phyloP scores from a whole-genome alignment of 768 basidiomycete genomes.

The Agaricus sinodeliciosus region DNA sequence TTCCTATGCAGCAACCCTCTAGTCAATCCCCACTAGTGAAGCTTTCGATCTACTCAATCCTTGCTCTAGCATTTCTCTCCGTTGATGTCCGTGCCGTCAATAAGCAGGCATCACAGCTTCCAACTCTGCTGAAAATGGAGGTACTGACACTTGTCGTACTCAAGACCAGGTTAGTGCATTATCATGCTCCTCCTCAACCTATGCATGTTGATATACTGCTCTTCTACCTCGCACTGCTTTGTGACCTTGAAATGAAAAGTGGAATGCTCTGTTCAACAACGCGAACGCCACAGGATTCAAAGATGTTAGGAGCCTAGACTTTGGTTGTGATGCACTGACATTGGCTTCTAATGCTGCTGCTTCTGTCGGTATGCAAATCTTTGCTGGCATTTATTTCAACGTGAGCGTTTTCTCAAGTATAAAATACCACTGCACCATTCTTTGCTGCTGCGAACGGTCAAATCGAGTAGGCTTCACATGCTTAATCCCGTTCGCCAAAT shows the following conservation, averaged over 20 bases:
- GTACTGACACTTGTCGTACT: constrained; percentile 26
- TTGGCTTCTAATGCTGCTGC: constrained; percentile 28
- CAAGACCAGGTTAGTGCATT: constrained; percentile 22
- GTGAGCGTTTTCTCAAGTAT: constrained; percentile 13
- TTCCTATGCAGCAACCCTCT: no score
- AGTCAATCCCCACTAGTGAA: not conserved
- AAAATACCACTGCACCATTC: not conserved
- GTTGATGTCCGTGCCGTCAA: constrained; percentile 19
- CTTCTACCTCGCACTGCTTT: no score
- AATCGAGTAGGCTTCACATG: constrained; percentile 22
- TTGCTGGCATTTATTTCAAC: constrained; percentile 28
- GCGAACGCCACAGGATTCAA: constrained; percentile 26
- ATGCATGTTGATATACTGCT: not conserved
- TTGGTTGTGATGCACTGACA: constrained; percentile 30
- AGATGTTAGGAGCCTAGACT: constrained; percentile 28
- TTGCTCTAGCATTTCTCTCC: constrained; percentile 9
- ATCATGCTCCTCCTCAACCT: no score
- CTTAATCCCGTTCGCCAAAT: not conserved
- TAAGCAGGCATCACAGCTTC: constrained; percentile 25
- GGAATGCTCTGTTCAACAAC: constrained; percentile 25
- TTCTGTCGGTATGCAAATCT: constrained; percentile 21
- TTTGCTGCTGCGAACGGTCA: constrained; percentile 18
- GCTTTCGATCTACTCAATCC: not conserved
- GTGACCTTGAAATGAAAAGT: constrained; percentile 15
- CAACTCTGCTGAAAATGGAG: constrained; percentile 23